Conservation (phyloP, 139 green algal genomes). For the Eudorina sp. region DNA sequence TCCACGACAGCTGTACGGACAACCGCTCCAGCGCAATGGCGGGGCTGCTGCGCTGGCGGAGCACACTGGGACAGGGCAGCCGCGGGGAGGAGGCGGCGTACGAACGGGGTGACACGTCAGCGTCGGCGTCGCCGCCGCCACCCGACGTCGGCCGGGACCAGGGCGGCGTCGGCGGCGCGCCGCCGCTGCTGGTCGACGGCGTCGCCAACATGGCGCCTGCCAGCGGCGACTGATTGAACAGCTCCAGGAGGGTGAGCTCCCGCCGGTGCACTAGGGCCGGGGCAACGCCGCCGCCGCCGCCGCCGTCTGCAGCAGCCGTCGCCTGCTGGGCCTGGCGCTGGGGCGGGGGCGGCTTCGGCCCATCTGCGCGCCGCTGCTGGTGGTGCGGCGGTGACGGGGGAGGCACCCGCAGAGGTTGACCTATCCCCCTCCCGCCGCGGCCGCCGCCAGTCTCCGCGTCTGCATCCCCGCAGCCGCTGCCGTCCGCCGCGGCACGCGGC, state of each 20-base stretch:
- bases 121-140: background rate
- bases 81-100: background rate
- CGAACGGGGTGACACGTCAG: background rate
- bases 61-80: background rate
- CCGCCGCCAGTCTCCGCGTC: too few species aligned
- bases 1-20: constrained; percentile 23
- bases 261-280: background rate
- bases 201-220: constrained; percentile 7
- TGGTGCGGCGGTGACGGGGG: too few species aligned
- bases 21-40: constrained; percentile 27
- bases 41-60: background rate
- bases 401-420: too few species aligned
- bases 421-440: too few species aligned
- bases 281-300: background rate
- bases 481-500: background rate
- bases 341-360: background rate
- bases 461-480: background rate
- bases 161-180: background rate
- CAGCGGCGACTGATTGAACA: constrained; percentile 42
- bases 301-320: background rate
- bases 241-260: constrained; percentile 29
- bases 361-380: too few species aligned
- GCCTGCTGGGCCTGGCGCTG: too few species aligned
- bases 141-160: background rate
- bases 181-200: constrained; percentile 12